Evolutionary conservation across 2,329 filamentous ascomycete species (phyloP).

Genomic region (Sarocladiaceae sp.): DNA sequence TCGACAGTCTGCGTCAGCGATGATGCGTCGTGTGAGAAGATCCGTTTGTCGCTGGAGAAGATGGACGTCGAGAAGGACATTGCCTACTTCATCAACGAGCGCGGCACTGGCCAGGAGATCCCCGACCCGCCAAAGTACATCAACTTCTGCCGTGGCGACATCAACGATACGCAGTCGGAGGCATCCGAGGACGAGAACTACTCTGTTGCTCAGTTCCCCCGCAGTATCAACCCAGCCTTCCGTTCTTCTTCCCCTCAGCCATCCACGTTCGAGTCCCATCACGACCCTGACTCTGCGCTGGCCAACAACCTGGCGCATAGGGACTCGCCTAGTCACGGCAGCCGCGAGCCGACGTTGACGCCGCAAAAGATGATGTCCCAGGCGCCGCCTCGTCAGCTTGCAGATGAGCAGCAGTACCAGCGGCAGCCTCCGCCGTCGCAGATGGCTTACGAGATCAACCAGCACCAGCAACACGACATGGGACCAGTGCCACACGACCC

Average conservation of each 20-base stretch:
- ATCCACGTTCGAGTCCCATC: conserved; percentile 85
- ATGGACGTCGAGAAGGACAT: conserved; percentile 98
- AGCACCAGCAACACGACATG: conserved; percentile 27
- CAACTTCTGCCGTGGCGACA: conserved; percentile 92
- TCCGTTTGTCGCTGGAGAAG: conserved; percentile 84
- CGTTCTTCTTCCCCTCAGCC: conserved; percentile 94
- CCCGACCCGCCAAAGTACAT: conserved; percentile 96
- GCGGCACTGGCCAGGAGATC: conserved; percentile 92
- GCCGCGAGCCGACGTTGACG: conserved; percentile 42
- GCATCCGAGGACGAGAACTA: conserved; percentile 82
- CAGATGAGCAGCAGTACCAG: conserved; percentile 16
- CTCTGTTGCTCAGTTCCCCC: conserved; percentile 90
- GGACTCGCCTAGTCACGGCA: conserved; percentile 37
- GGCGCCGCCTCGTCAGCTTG: conserved; percentile 7
- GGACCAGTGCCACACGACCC: conserved; percentile 79
- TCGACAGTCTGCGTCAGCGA: conserved; percentile 98
- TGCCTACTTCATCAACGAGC: conserved; percentile 75
- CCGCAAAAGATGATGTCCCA: conserved; percentile 14
- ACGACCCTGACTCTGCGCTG: conserved; percentile 72
- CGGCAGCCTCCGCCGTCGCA: conserved; percentile 16
- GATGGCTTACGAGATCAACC: conserved; percentile 38
- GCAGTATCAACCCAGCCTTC: conserved; percentile 92
- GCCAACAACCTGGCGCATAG: conserved; percentile 62
- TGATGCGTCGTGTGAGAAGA: conserved; percentile 93
- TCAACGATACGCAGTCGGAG: conserved; percentile 74